These are phyloP conservation scores for Niebla homalea DNA, from an alignment of 495 filamentous ascomycete species.

Conservation along the genomic window DNA sequence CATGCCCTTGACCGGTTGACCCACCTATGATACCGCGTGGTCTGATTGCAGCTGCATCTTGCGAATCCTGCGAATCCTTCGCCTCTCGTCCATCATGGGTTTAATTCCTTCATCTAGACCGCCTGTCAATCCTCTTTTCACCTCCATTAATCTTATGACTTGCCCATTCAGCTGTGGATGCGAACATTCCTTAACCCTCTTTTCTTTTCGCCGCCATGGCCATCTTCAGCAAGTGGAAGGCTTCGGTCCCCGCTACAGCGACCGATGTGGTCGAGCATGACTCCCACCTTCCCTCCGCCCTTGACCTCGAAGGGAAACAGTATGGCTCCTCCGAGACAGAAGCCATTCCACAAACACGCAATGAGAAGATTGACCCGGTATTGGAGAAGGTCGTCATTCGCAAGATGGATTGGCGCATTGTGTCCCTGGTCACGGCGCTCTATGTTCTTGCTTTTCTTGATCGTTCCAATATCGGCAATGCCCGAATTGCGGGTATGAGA, in stretches of 20 bases:
- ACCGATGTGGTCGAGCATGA: constrained; percentile 6
- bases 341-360: not conserved
- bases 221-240: constrained; percentile 4
- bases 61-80: not conserved
- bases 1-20: no score
- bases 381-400: constrained; percentile 43
- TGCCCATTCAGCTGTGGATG: no score
- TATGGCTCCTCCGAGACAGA: not conserved
- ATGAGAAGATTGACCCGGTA: constrained; percentile 30
- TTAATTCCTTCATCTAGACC: not conserved
- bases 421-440: constrained; percentile 37
- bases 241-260: constrained; percentile 7
- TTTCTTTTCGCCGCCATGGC: constrained; percentile 3
- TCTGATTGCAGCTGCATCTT: not conserved
- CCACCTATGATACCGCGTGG: no score
- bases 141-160: no score
- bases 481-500: constrained; percentile 46
- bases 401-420: constrained; percentile 44
- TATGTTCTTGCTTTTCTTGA: constrained; percentile 56
- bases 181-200: no score
- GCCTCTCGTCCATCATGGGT: not conserved
- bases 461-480: constrained; percentile 61
- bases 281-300: not conserved
- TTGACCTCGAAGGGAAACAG: constrained; percentile 4
- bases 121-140: not conserved